phyloP scores from a whole-genome alignment of 495 filamentous ascomycete species.

The Penicillium paradoxum region DNA sequence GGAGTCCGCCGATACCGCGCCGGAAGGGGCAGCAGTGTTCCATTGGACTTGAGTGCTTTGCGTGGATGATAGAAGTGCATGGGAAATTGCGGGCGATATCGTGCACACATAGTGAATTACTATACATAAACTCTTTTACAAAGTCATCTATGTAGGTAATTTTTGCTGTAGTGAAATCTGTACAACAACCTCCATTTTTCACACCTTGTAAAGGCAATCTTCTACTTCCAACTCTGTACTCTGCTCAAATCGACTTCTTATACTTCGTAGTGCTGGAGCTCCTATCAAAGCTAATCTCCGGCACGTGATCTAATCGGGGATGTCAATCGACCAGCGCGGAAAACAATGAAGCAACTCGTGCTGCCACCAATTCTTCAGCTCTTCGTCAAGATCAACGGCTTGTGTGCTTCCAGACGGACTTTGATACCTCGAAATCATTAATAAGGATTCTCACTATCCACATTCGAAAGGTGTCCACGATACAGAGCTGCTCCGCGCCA shows the following conservation, averaged over 20 bases:
- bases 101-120: conserved; percentile 26
- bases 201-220: too few species aligned
- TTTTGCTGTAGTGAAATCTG: background rate
- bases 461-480: background rate
- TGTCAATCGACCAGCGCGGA: conserved; percentile 5
- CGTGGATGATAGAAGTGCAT: conserved; percentile 25
- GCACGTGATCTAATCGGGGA: conserved; percentile 8
- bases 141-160: background rate
- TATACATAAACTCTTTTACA: conserved; percentile 17
- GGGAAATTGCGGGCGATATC: conserved; percentile 24
- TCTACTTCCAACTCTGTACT: too few species aligned
- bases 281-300: conserved; percentile 1
- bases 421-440: background rate
- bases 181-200: too few species aligned
- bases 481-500: background rate
- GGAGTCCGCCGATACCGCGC: conserved; percentile 75
- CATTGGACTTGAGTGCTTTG: conserved; percentile 66
- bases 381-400: background rate
- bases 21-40: conserved; percentile 88
- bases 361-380: background rate
- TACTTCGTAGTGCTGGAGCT: background rate
- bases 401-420: background rate
- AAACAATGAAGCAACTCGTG: background rate
- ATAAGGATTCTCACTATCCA: background rate
- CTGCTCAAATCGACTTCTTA: too few species aligned